Conservation (phyloP, 2,329 filamentous ascomycete genomes). For the Eutypella sp. region DNA sequence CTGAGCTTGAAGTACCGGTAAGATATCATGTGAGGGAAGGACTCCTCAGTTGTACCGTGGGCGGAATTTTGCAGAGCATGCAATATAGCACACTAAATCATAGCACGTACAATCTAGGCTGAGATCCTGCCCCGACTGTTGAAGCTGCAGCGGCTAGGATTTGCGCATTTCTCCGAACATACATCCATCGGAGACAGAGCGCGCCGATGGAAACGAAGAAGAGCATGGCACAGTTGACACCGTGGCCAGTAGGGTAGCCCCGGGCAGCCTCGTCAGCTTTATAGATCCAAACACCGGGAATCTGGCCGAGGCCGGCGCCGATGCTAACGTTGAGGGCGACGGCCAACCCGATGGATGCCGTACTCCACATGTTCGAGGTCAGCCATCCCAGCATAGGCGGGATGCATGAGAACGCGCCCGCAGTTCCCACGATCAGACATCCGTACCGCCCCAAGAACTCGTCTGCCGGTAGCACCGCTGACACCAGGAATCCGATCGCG, state of each 20-base stretch:
- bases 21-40: no score
- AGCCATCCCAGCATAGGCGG: constrained; percentile 69
- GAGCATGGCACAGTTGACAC: constrained; percentile 44
- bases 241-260: constrained; percentile 66
- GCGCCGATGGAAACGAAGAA: constrained; percentile 24
- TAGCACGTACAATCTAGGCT: constrained; percentile 35
- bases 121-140: constrained; percentile 25
- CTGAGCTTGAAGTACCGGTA: no score
- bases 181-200: constrained; percentile 45
- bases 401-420: constrained; percentile 64
- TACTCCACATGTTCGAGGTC: constrained; percentile 61
- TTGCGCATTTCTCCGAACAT: constrained; percentile 41
- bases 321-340: constrained; percentile 67
- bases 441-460: constrained; percentile 60
- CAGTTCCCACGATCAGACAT: constrained; percentile 62
- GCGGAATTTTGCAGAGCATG: no score
- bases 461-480: constrained; percentile 56
- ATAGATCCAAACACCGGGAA: constrained; percentile 71
- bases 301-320: constrained; percentile 63
- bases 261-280: constrained; percentile 53
- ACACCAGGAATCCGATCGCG: constrained; percentile 51
- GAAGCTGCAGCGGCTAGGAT: constrained; percentile 28
- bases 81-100: constrained; percentile 8
- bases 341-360: constrained; percentile 60
- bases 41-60: no score